Percentiles rank a stretch among this genome's conserved stretches.
Conservation (phyloP, 2,329 filamentous ascomycete species). For the Penicillium expansum region DNA sequence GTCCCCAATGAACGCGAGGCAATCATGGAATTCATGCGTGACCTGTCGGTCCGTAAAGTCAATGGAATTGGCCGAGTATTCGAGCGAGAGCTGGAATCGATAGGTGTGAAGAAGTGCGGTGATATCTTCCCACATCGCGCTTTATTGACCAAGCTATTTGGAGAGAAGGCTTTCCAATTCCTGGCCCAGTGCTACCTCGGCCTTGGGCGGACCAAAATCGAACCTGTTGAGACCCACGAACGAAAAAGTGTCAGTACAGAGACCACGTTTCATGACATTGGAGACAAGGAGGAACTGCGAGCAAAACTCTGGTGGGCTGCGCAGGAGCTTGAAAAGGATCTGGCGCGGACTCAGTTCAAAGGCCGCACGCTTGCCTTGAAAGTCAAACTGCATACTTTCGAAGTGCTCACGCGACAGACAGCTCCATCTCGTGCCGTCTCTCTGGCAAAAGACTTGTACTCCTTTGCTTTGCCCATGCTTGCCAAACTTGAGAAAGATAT, state of each 20-base stretch:
- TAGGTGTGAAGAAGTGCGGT: slow-evolving; percentile 83
- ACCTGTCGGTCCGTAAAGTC: slow-evolving; percentile 81
- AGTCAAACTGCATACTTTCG: slow-evolving; percentile 90
- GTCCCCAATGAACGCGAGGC: slow-evolving; percentile 68
- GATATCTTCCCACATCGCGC: slow-evolving; percentile 78
- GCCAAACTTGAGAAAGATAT: slow-evolving; percentile 80
- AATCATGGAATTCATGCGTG: slow-evolving; percentile 82
- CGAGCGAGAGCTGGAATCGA: slow-evolving; percentile 82
- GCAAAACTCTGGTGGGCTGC: slow-evolving; percentile 78
- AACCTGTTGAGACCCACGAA: slow-evolving; percentile 84
- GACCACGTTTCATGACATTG: slow-evolving; percentile 81
- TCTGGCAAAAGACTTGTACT: slow-evolving; percentile 78
- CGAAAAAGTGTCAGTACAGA: slow-evolving; percentile 94
- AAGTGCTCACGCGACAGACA: slow-evolving; percentile 81
- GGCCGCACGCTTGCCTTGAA: slow-evolving; percentile 90
- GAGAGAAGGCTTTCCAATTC: slow-evolving; percentile 87
- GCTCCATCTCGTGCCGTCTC: slow-evolving; percentile 70
- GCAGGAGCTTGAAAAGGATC: slow-evolving; percentile 81
- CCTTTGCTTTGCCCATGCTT: slow-evolving; percentile 76
- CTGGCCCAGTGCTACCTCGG: slow-evolving; percentile 81
- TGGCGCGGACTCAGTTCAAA: slow-evolving; percentile 75
- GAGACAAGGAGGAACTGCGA: slow-evolving; percentile 63
- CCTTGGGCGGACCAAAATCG: slow-evolving; percentile 77
- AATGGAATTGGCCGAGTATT: slow-evolving; percentile 94
- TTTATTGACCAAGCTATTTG: slow-evolving; percentile 74